These are phyloP conservation scores for Chlorella sp. DNA, from an alignment of 139 green algal genomes.

Conservation along the genomic window DNA sequence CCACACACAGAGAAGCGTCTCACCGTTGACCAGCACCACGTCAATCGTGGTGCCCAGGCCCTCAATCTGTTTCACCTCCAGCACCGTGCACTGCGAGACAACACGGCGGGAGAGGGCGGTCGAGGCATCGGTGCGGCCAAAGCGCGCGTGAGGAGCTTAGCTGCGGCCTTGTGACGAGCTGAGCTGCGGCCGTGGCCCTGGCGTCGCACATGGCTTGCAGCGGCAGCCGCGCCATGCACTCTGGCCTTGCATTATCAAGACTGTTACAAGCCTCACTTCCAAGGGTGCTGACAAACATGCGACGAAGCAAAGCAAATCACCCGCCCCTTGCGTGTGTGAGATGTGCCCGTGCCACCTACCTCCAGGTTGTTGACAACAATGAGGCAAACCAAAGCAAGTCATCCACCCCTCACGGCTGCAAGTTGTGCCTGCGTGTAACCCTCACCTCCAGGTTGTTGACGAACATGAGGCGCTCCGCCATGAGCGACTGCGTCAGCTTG, in stretches of 20 bases:
- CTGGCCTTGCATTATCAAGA: too few relatives aligned
- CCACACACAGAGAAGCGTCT: conserved; percentile 29
- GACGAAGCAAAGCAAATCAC: not conserved
- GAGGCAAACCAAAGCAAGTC: conserved; percentile 52
- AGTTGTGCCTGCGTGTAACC: not conserved
- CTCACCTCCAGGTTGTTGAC: conserved; percentile 78
- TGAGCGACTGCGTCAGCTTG: conserved; percentile 94
- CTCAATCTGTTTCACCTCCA: conserved; percentile 97
- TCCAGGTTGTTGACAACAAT: conserved; percentile 89
- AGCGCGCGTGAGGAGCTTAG: too few relatives aligned
- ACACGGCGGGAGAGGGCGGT: too few relatives aligned
- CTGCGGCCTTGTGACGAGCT: too few relatives aligned
- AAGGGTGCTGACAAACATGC: not conserved
- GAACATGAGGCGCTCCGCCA: conserved; percentile 94
- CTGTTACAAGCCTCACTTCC: too few relatives aligned
- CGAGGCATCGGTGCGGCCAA: too few relatives aligned
- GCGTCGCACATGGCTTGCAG: too few relatives aligned
- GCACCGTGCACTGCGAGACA: conserved; percentile 74
- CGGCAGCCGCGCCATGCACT: too few relatives aligned
- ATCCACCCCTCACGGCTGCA: not conserved
- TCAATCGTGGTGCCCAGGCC: conserved; percentile 98
- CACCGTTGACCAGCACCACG: conserved; percentile 96
- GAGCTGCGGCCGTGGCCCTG: too few relatives aligned
- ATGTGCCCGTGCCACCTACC: not conserved
- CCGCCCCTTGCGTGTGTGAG: too few relatives aligned